A percentile compares a stretch with the other conserved stretches of the same genome.
phyloP scores from a whole-genome alignment of 2,329 filamentous ascomycete genomes.

The Pseudogymnoascus pannorum region DNA sequence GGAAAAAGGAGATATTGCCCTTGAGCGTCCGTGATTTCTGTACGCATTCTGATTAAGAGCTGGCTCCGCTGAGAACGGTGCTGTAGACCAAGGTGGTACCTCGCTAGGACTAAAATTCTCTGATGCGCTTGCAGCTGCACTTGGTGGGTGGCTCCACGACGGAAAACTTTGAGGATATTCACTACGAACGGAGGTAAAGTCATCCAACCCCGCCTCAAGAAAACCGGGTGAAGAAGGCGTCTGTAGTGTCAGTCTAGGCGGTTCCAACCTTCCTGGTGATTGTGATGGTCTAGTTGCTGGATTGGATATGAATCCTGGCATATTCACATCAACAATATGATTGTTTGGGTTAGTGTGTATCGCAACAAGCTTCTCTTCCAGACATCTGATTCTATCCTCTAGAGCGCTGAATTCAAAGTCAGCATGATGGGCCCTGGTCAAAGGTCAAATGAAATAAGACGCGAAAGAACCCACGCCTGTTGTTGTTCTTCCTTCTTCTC shows the following conservation, averaged over 20 bases:
- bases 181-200: neutral
- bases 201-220: neutral
- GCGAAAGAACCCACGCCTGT: neutral
- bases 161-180: neutral
- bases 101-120: neutral
- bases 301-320: neutral
- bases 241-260: neutral
- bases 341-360: neutral
- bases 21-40: neutral
- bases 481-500: neutral
- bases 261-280: neutral
- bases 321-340: neutral
- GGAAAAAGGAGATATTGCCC: neutral
- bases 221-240: neutral
- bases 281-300: neutral
- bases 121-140: neutral
- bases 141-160: neutral
- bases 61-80: neutral
- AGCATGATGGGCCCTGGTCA: neutral
- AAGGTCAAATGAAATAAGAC: neutral
- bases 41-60: neutral
- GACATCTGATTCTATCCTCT: neutral
- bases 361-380: neutral
- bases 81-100: neutral
- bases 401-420: neutral